phyloP scores from a whole-genome alignment of 768 basidiomycete species.

The Boletus insuetus region DNA sequence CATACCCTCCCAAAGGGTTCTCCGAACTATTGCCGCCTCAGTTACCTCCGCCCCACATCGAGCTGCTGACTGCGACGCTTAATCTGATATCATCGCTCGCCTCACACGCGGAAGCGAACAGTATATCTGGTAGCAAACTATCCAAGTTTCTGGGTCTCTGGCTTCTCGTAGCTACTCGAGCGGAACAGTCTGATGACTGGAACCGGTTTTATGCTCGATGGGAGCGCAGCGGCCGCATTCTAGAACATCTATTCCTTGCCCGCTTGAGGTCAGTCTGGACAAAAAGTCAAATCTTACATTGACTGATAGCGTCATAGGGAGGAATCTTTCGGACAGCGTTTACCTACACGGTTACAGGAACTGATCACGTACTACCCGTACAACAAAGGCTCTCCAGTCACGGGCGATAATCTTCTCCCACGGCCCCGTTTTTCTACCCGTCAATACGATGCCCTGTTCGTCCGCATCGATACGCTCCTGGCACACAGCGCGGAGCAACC shows the following conservation, averaged over 20 bases:
- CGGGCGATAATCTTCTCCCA: conserved; percentile 48
- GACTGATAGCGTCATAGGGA: conserved; percentile 41
- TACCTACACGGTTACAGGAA: conserved; percentile 70
- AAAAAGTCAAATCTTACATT: neutral
- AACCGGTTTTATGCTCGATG: conserved; percentile 65
- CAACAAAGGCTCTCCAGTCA: conserved; percentile 25
- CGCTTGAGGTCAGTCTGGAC: conserved; percentile 55
- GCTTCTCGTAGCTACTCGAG: conserved; percentile 53
- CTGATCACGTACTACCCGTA: conserved; percentile 73
- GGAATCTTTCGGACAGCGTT: conserved; percentile 49
- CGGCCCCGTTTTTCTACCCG: conserved; percentile 70
- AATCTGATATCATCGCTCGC: conserved; percentile 69
- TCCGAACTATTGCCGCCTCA: conserved; percentile 58
- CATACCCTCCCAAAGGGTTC: conserved; percentile 65
- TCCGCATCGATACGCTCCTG: conserved; percentile 61
- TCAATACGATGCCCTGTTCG: conserved; percentile 58
- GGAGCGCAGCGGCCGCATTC: conserved; percentile 67
- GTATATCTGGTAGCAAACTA: conserved; percentile 76
- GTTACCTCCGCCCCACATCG: conserved; percentile 55
- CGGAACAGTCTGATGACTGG: conserved; percentile 57
- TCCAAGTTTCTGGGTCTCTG: conserved; percentile 73
- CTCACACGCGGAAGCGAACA: conserved; percentile 66
- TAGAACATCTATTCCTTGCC: conserved; percentile 77
- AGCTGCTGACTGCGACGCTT: conserved; percentile 56
- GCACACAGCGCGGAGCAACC: conserved; percentile 33